Percentiles rank a stretch among this genome's conserved stretches.
phyloP scores from a whole-genome alignment of 23 red algal species.

The Cyanidium caldarium region DNA sequence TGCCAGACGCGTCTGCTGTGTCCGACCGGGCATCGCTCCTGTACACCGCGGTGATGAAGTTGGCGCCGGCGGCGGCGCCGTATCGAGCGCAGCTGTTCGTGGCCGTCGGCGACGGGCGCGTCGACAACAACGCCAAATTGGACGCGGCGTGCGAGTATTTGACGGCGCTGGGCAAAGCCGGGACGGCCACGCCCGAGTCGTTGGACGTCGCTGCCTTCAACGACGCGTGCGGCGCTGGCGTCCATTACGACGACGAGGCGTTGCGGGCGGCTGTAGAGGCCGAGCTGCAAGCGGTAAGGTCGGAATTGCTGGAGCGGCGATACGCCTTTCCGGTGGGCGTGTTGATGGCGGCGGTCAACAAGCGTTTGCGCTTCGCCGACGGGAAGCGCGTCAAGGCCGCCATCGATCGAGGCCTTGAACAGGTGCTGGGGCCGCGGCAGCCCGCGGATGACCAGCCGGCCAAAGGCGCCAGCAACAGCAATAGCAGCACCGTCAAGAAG shows the following conservation, averaged over 20 bases:
- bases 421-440: constrained; percentile 46
- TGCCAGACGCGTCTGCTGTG: too few species aligned
- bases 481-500: constrained; percentile 21
- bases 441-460: constrained; percentile 35
- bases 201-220: not conserved
- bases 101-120: constrained; percentile 32
- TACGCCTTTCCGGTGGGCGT: constrained; percentile 47
- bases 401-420: constrained; percentile 19
- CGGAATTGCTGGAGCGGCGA: constrained; percentile 25
- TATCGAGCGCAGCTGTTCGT: constrained; percentile 36
- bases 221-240: constrained; percentile 21
- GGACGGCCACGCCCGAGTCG: too few species aligned
- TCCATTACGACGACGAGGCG: constrained; percentile 16
- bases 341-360: constrained; percentile 35
- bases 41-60: constrained; percentile 43
- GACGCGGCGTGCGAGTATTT: constrained; percentile 61
- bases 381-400: constrained; percentile 26
- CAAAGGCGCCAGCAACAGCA: constrained; percentile 12
- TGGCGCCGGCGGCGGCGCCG: constrained; percentile 9
- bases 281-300: constrained; percentile 17
- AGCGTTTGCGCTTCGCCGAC: constrained; percentile 55
- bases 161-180: not conserved
- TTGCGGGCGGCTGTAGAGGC: constrained; percentile 30
- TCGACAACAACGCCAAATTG: constrained; percentile 39
- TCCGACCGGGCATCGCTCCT: constrained; percentile 31